Evolutionary conservation across 176 grass and related monocot species (phyloP).

Genomic region (Elaeis guineensis): DNA sequence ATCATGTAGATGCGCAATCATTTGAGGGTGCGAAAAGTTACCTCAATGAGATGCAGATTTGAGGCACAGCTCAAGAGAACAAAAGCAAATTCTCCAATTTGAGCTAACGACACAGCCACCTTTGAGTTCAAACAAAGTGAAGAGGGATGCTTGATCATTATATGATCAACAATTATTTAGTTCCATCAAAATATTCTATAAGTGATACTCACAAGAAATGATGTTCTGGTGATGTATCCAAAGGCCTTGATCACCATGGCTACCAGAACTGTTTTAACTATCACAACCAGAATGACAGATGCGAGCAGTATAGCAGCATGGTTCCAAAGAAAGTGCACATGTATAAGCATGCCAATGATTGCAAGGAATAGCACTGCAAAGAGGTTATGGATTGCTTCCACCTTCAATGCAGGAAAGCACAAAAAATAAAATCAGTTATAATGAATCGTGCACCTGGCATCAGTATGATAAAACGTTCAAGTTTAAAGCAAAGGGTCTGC

Average conservation of each 20-base stretch:
- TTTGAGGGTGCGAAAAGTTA: conserved; percentile 22
- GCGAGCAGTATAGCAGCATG: conserved; percentile 55
- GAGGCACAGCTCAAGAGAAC: conserved; percentile 89
- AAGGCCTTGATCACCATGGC: conserved; percentile 83
- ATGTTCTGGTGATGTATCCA: conserved; percentile 79
- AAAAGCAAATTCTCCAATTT: conserved; percentile 99
- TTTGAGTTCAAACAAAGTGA: conserved; percentile 23
- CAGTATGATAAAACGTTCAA: no score
- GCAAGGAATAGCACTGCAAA: conserved; percentile 99
- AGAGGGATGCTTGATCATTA: background rate
- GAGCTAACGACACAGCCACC: conserved; percentile 96
- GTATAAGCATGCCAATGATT: conserved; percentile 97
- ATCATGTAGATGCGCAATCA: no score
- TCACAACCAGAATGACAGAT: conserved; percentile 91
- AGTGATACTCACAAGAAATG: conserved; percentile 73
- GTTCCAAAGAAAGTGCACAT: conserved; percentile 91
- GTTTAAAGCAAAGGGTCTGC: no score
- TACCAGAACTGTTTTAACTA: conserved; percentile 71
- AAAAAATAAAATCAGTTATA: conserved; percentile 1
- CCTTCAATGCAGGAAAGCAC: conserved; percentile 39
- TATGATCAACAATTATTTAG: conserved; percentile 2
- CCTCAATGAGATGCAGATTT: conserved; percentile 88
- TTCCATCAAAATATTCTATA: background rate
- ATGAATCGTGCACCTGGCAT: no score
- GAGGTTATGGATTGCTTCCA: conserved; percentile 80